Evolutionary conservation across 345 rosid genomes (phyloP).

Genomic region (Rhodamnia argentea): DNA sequence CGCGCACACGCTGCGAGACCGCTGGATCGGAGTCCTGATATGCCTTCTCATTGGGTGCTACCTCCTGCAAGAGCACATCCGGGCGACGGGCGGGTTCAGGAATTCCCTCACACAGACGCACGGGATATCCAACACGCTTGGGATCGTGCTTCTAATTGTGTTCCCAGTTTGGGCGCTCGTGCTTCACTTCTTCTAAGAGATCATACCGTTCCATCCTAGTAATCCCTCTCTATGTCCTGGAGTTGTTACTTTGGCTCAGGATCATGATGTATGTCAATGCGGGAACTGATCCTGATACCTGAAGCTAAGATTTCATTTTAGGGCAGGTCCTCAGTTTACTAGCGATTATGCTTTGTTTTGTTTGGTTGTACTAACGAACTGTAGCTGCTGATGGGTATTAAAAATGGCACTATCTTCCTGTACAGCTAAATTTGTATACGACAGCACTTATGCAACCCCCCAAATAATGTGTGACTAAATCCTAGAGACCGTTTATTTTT

Average conservation of each 20-base stretch:
- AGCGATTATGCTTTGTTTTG: background rate
- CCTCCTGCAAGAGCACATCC: slow-evolving; percentile 82
- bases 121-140: slow-evolving; percentile 76
- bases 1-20: slow-evolving; percentile 38
- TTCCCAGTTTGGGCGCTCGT: slow-evolving; percentile 79
- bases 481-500: no score
- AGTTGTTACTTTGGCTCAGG: background rate
- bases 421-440: no score
- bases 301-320: background rate
- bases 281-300: background rate
- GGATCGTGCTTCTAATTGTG: slow-evolving; percentile 64
- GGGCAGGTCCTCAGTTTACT: background rate
- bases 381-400: background rate
- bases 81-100: slow-evolving; percentile 89
- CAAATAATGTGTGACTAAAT: no score
- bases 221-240: background rate
- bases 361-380: background rate
- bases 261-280: background rate
- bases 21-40: slow-evolving; percentile 52
- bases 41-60: slow-evolving; percentile 79
- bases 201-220: background rate
- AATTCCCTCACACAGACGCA: slow-evolving; percentile 57
- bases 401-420: background rate
- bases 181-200: slow-evolving; percentile 31
- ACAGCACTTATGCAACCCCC: no score